Evolutionary conservation across 2,329 filamentous ascomycete genomes (phyloP).

Genomic region (Ophiocordyceps camponoti-floridani): DNA sequence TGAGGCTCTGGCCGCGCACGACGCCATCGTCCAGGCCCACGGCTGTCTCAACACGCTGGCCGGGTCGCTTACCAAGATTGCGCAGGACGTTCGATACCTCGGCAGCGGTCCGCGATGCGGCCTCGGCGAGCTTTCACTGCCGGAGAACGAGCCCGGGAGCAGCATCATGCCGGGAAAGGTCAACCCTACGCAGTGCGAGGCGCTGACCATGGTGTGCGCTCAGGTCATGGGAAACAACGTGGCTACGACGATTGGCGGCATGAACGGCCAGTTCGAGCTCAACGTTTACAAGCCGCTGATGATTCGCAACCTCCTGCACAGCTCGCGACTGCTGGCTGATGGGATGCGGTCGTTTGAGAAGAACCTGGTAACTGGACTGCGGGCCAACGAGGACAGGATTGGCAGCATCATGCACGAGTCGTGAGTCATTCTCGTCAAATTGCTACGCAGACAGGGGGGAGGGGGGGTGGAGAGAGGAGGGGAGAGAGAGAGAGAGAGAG

Average conservation of each 20-base stretch:
- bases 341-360: constrained; percentile 91
- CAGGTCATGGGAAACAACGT: constrained; percentile 98
- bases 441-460: too few species aligned
- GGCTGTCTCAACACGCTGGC: constrained; percentile 89
- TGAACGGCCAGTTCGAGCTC: constrained; percentile 96
- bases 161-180: constrained; percentile 99
- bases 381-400: constrained; percentile 91
- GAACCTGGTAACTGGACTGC: constrained; percentile 73
- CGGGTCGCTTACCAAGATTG: constrained; percentile 87
- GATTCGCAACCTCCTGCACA: constrained; percentile 90
- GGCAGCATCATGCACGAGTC: constrained; percentile 81
- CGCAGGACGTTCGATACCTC: constrained; percentile 93
- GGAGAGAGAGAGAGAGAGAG: too few species aligned
- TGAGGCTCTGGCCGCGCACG: constrained; percentile 87
- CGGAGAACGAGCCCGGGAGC: constrained; percentile 94
- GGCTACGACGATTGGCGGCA: constrained; percentile 81
- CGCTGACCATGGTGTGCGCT: constrained; percentile 90
- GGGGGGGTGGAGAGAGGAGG: too few species aligned
- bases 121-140: constrained; percentile 79
- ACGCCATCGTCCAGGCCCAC: constrained; percentile 86
- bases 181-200: constrained; percentile 97
- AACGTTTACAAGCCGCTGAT: constrained; percentile 98
- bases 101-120: constrained; percentile 92
- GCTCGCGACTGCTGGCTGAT: constrained; percentile 70
- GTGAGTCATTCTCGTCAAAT: constrained; percentile 29